Percentiles rank a stretch among this genome's conserved stretches.
These are phyloP conservation scores for Lactarius tabidus DNA, from an alignment of 768 basidiomycete species.

Conservation along the genomic window DNA sequence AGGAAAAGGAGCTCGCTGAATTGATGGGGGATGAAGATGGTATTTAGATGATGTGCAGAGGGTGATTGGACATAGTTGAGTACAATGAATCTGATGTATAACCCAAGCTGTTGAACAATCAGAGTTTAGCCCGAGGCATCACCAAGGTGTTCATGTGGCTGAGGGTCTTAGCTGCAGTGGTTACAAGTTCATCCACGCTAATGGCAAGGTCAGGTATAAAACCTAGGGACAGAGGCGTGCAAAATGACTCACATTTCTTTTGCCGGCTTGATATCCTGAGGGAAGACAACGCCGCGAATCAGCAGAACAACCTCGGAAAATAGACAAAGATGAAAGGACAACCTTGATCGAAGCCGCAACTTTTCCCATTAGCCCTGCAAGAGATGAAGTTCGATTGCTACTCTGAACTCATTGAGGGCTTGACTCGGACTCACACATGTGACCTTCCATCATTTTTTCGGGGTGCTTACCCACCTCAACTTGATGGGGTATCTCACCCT, in stretches of 20 bases:
- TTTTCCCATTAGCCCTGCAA: conserved; percentile 70
- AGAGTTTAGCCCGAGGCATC: conserved; percentile 50
- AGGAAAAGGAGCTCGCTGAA: conserved; percentile 85
- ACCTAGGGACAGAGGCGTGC: background rate
- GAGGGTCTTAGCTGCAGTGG: conserved; percentile 59
- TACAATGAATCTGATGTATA: background rate
- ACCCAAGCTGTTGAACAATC: conserved; percentile 9
- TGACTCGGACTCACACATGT: conserved; percentile 46
- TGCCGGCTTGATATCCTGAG: conserved; percentile 75
- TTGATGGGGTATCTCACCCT: conserved; percentile 74
- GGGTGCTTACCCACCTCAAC: conserved; percentile 66
- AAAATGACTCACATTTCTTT: conserved; percentile 63
- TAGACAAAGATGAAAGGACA: background rate
- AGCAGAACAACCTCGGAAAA: conserved; percentile 3
- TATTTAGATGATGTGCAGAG: background rate
- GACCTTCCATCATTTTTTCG: conserved; percentile 56
- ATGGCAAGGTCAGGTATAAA: conserved; percentile 14
- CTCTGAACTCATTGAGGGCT: background rate
- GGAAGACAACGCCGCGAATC: conserved; percentile 3
- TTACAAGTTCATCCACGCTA: conserved; percentile 80
- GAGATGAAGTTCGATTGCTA: background rate
- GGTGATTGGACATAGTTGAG: background rate
- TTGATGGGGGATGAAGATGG: conserved; percentile 45
- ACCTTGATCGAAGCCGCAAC: conserved; percentile 66
- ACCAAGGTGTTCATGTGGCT: conserved; percentile 42